Evolutionary conservation across 1,139 yeast genomes (phyloP), one percentile per base, ranked within the genome.

Genomic region (Taiozyma sp.): DNA sequence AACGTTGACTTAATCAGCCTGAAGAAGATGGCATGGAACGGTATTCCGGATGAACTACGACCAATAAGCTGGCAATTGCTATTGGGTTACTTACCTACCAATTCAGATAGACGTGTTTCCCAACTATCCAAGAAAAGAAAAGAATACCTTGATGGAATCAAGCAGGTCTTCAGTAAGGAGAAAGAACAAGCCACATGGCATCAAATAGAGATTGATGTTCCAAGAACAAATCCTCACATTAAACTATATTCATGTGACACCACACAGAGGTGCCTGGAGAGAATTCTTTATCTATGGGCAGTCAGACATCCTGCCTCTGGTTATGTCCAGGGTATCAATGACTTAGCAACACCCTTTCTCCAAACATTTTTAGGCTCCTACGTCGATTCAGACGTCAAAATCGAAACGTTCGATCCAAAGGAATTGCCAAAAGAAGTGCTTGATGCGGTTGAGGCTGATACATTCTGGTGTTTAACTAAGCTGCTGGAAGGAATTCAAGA

Each of bases 291-390:
- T 63, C 73, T 93, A 36, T 93, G 99, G 99, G 96, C 99, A 0
- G 84, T 93, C 23, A 79, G 99, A 55, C 99, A 95, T 65, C 99
- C 99, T 1, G 97, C 98, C 4, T 84, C 95, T 65, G 99, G 99
- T 4, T 93, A 93, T 68, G 99, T 93, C n/a, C 99, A 93, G 70
- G 99, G 99, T 29, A 95, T 93, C 52, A 93, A 93, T 66, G 99
- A 93, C 68, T 75, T 93, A 51, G 91, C 86, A 19, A 93, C 98
- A 0, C 99, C 99, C 1, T 91, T 95, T 66, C 92, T 80, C 68
- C 97, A 93, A 67, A 85, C 93, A 0, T 93, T 93, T 64, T 69
- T 95, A 49, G 76, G 83, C 4, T 84, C 85, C 54, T 92, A 92
- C 65, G 61, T 84, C 44, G 65, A 68, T 27, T 64, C 70, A 23